Percentiles rank a stretch among this genome's conserved stretches.
These are phyloP conservation scores for Coprinopsis strossmayeri DNA, from an alignment of 768 basidiomycete genomes.

Conservation along the genomic window DNA sequence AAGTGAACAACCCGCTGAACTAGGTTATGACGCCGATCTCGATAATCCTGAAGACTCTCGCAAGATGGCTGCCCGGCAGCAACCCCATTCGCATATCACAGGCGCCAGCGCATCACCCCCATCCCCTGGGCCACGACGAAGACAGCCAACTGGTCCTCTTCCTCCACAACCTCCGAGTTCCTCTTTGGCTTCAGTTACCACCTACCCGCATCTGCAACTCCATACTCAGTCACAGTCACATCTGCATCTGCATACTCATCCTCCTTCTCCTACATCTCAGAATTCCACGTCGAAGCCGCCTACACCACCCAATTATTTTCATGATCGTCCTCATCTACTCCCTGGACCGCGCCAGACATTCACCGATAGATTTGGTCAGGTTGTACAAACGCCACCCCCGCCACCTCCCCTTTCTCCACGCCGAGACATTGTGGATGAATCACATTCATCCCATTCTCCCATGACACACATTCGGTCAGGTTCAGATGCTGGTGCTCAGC, in stretches of 20 bases:
- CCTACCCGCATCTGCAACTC: slow-evolving; percentile 3
- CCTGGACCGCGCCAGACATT: slow-evolving; percentile 18
- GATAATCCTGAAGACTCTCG: slow-evolving; percentile 50
- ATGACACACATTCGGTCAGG: slow-evolving; percentile 35
- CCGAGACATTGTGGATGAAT: slow-evolving; percentile 36
- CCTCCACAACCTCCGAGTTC: slow-evolving; percentile 6
- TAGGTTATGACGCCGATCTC: slow-evolving; percentile 71
- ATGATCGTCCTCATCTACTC: slow-evolving; percentile 16
- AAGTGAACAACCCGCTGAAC: slow-evolving; percentile 51
- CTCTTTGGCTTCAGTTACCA: too few relatives aligned
- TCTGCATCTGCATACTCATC: slow-evolving; percentile 21
- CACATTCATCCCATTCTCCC: slow-evolving; percentile 25
- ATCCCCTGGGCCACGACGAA: slow-evolving; percentile 33
- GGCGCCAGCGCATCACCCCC: slow-evolving; percentile 18
- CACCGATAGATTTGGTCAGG: slow-evolving; percentile 26
- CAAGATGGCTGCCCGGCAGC: slow-evolving; percentile 33
- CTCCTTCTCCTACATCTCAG: slow-evolving; percentile 30
- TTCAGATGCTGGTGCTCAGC: slow-evolving; percentile 47
- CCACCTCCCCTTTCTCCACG: slow-evolving; percentile 43
- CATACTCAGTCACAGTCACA: slow-evolving; percentile 9
- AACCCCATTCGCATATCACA: slow-evolving; percentile 15
- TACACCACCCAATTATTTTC: slow-evolving; percentile 25
- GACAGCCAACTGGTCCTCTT: slow-evolving; percentile 26
- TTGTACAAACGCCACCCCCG: slow-evolving; percentile 25
- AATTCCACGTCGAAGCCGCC: slow-evolving; percentile 22